phyloP scores from a whole-genome alignment of 202 grass and related monocot genomes.

The Panicum virgatum region DNA sequence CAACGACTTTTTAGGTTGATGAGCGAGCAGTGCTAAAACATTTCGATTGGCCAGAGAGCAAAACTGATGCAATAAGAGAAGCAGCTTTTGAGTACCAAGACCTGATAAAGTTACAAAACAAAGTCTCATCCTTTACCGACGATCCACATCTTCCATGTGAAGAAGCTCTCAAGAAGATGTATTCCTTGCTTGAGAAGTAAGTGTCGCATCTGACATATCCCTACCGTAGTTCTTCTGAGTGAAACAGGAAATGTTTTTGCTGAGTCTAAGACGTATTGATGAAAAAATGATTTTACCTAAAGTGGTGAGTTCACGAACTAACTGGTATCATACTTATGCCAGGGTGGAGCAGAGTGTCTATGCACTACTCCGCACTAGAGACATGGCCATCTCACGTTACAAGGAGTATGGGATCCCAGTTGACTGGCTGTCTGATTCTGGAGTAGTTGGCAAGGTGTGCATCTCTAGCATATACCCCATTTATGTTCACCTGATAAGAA shows the following conservation, averaged over 20 bases:
- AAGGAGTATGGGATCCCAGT: conserved; percentile 89
- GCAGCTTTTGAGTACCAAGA: conserved; percentile 85
- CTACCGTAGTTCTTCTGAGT: conserved; percentile 2
- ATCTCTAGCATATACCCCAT: conserved; percentile 13
- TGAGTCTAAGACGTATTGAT: background rate
- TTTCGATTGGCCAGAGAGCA: conserved; percentile 94
- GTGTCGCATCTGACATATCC: conserved; percentile 27
- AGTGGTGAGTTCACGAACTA: background rate
- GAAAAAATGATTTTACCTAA: background rate
- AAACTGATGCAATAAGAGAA: conserved; percentile 89
- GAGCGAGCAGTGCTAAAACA: conserved; percentile 94
- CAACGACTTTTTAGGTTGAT: conserved; percentile 64
- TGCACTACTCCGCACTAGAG: conserved; percentile 82
- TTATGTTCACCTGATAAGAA: background rate
- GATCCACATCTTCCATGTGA: conserved; percentile 79
- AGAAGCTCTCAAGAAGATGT: conserved; percentile 94
- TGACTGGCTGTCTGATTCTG: conserved; percentile 83
- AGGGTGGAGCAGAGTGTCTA: conserved; percentile 96
- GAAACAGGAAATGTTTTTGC: conserved; percentile 1
- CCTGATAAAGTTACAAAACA: conserved; percentile 68
- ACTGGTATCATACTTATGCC: conserved; percentile 14
- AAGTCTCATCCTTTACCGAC: conserved; percentile 63
- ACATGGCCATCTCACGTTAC: conserved; percentile 84
- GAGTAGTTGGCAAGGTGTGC: conserved; percentile 92
- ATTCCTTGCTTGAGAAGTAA: conserved; percentile 95